Conservation (phyloP, 176 grass and related monocot species). For the Bothriochloa decipiens region DNA sequence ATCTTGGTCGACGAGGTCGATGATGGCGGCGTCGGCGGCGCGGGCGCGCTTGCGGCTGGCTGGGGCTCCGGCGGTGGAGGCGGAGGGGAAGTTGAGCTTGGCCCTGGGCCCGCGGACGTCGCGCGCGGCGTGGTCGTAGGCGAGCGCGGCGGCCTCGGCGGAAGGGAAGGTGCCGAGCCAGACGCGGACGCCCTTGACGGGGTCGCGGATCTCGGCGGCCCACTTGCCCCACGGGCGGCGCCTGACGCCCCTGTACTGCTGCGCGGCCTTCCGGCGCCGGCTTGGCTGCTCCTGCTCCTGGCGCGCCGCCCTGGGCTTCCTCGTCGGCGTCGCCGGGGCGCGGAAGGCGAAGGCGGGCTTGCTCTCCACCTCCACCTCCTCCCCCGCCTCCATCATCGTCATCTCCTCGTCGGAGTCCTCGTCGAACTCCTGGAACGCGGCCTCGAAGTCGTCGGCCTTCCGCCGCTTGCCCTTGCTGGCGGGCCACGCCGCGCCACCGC, state of each 20-base stretch:
- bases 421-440: conserved; percentile 63
- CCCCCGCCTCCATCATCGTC: background rate
- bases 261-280: conserved; percentile 8
- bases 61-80: background rate
- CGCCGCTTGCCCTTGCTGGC: background rate
- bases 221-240: conserved; percentile 88
- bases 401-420: conserved; percentile 46
- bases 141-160: conserved; percentile 68
- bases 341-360: conserved; percentile 44
- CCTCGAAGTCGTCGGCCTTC: conserved; percentile 78
- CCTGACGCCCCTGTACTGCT: conserved; percentile 65
- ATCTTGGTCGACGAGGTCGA: conserved; percentile 30
- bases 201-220: conserved; percentile 94
- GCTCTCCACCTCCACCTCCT: conserved; percentile 36
- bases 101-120: conserved; percentile 64
- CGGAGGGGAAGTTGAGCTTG: conserved; percentile 78
- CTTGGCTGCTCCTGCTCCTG: background rate
- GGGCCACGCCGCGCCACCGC: background rate
- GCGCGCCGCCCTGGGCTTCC: background rate
- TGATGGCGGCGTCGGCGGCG: background rate
- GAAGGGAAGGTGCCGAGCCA: conserved; percentile 89
- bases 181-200: conserved; percentile 82
- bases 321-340: background rate
- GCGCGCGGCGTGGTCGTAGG: conserved; percentile 75
- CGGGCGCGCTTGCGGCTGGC: conserved; percentile 21